These are phyloP conservation scores for Penicillium herquei DNA, from an alignment of 495 filamentous ascomycete genomes.

Conservation along the genomic window DNA sequence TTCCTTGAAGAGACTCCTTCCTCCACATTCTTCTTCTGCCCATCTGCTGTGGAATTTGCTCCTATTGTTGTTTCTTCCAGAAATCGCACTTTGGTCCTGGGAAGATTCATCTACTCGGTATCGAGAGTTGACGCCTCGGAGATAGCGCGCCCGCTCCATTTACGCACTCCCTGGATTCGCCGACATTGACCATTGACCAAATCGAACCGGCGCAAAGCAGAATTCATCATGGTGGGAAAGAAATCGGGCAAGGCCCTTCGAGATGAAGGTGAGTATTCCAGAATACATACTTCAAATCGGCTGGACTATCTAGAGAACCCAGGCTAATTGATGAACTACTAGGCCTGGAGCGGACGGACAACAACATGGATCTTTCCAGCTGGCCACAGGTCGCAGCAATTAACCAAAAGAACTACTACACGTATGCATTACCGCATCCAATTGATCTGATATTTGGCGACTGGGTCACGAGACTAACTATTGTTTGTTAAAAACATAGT, in stretches of 20 bases:
- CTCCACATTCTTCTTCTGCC: not conserved
- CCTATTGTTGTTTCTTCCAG: not conserved
- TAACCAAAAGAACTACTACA: constrained; percentile 99
- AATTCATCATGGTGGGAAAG: constrained; percentile 58
- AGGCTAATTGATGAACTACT: constrained; percentile 7
- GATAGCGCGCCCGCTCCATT: constrained; percentile 2
- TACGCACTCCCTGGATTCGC: constrained; percentile 24
- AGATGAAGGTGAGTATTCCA: constrained; percentile 54
- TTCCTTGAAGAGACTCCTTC: not conserved
- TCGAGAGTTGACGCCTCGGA: not conserved
- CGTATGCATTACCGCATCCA: constrained; percentile 55
- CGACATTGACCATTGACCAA: constrained; percentile 12
- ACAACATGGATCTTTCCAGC: constrained; percentile 90
- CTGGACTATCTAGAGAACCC: not conserved
- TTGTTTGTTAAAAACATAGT: constrained; percentile 42
- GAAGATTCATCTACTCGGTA: not conserved
- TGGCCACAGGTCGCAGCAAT: constrained; percentile 92
- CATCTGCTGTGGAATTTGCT: not conserved
- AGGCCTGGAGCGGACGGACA: constrained; percentile 95
- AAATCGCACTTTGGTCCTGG: not conserved
- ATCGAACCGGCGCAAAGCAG: not conserved
- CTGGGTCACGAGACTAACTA: constrained; percentile 9
- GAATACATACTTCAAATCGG: not conserved
- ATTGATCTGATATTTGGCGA: not conserved
- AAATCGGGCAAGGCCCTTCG: constrained; percentile 63